These are phyloP conservation scores for Avena insularis DNA, from an alignment of 176 grass and related monocot genomes.

Conservation along the genomic window DNA sequence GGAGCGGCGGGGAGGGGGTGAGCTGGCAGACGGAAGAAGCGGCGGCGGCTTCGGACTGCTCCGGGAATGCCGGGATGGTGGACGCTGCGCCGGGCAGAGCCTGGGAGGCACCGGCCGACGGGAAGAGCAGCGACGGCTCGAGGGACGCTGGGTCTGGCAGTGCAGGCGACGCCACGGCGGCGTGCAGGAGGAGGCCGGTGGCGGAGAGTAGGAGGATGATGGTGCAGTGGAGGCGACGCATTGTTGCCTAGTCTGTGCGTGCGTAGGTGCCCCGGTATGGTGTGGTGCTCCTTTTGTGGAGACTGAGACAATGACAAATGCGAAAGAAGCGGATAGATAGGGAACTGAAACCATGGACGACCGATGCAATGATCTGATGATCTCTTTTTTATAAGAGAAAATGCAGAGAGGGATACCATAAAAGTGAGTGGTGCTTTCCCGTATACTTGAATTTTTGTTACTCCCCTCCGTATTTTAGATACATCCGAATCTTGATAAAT, in stretches of 20 bases:
- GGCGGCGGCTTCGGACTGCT: slow-evolving; percentile 73
- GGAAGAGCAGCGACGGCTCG: slow-evolving; percentile 60
- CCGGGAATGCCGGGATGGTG: slow-evolving; percentile 94
- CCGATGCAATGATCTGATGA: background rate
- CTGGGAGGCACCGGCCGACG: slow-evolving; percentile 34
- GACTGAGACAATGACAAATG: background rate
- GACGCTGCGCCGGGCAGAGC: slow-evolving; percentile 22
- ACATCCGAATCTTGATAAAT: too few species aligned
- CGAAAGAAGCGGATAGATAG: background rate
- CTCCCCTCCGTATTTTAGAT: too few species aligned
- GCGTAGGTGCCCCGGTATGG: background rate
- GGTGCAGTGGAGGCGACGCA: slow-evolving; percentile 38
- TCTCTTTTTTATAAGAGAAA: too few species aligned
- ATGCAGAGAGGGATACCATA: too few species aligned
- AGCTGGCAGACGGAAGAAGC: slow-evolving; percentile 76
- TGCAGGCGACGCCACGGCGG: background rate
- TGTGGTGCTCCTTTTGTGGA: background rate
- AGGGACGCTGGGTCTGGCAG: slow-evolving; percentile 50
- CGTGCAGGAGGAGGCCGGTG: slow-evolving; percentile 34
- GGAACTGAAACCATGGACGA: background rate
- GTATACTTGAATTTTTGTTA: too few species aligned
- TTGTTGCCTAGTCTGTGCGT: slow-evolving; percentile 15
- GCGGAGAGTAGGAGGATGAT: slow-evolving; percentile 31
- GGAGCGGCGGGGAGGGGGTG: slow-evolving; percentile 58
- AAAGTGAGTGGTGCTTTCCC: too few species aligned